phyloP scores from a whole-genome alignment of 2,329 filamentous ascomycete genomes.

The Colletotrichum costaricense region DNA sequence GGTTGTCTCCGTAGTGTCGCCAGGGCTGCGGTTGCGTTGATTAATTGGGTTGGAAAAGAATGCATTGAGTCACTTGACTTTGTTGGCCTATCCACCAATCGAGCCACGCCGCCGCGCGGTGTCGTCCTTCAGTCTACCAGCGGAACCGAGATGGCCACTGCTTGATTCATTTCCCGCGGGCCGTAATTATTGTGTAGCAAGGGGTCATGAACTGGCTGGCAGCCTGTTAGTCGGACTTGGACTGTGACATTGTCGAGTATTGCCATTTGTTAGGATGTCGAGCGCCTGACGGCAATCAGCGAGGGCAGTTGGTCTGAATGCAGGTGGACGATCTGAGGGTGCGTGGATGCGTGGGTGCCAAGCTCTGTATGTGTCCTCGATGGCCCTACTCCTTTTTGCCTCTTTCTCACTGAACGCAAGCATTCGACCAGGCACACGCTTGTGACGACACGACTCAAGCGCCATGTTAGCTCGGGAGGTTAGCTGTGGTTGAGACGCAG shows the following conservation, averaged over 20 bases:
- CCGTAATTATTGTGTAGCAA: neutral
- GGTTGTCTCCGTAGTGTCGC: neutral
- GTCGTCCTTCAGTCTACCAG: neutral
- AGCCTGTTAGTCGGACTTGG: neutral
- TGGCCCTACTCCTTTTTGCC: neutral
- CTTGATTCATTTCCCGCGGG: neutral
- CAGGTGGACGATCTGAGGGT: neutral
- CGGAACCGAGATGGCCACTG: conserved; percentile 3
- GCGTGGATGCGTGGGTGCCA: neutral
- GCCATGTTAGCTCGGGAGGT: neutral
- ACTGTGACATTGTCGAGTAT: neutral
- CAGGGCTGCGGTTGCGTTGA: conserved; percentile 8
- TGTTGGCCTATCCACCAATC: neutral
- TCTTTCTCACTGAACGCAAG: neutral
- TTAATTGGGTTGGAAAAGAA: conserved; percentile 7
- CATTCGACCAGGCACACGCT: neutral
- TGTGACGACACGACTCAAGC: conserved; percentile 14
- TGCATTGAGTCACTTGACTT: conserved; percentile 26
- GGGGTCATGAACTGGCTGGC: conserved; percentile 2
- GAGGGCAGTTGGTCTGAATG: neutral
- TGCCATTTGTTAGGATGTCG: neutral
- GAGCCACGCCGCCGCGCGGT: conserved; percentile 3
- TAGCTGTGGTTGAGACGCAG: neutral
- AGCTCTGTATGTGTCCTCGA: neutral
- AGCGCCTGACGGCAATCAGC: conserved; percentile 19